Evolutionary conservation across 1,284 basidiomycete species (phyloP).

Genomic region (Fomitopsis betulina): DNA sequence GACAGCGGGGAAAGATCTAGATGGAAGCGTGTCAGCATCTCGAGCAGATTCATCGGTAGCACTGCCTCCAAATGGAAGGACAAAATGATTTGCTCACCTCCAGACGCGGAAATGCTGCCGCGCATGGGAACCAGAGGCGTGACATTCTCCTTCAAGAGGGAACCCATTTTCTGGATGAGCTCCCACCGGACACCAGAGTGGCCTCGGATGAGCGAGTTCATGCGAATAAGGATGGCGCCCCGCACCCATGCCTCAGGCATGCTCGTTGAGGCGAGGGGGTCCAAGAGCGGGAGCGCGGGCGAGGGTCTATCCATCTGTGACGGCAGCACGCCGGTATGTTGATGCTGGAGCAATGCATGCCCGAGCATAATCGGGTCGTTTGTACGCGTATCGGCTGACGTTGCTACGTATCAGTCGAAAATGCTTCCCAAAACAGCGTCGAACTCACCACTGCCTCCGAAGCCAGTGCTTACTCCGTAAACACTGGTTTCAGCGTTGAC

Average conservation of each 20-base stretch:
- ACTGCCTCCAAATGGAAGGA: not conserved
- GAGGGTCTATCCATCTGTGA: conserved; percentile 39
- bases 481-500: conserved; percentile 66
- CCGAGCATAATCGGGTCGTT: conserved; percentile 65
- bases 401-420: conserved; percentile 2
- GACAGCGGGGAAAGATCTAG: conserved; percentile 74
- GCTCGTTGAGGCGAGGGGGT: conserved; percentile 61
- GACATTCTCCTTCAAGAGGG: conserved; percentile 69
- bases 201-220: conserved; percentile 85
- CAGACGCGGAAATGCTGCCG: conserved; percentile 79
- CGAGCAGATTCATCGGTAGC: not conserved
- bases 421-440: not conserved
- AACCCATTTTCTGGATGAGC: conserved; percentile 75
- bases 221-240: conserved; percentile 81
- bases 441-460: conserved; percentile 68
- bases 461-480: conserved; percentile 82
- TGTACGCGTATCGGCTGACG: conserved; percentile 63
- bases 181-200: conserved; percentile 85
- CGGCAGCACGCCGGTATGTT: conserved; percentile 67
- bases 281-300: conserved; percentile 55
- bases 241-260: conserved; percentile 94
- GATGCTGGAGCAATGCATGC: conserved; percentile 75
- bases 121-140: conserved; percentile 83
- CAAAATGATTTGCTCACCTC: conserved; percentile 42
- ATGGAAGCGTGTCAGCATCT: conserved; percentile 6